Evolutionary conservation across 331 rosid species (phyloP).

Genomic region (Rhamnella rubrinervis): DNA sequence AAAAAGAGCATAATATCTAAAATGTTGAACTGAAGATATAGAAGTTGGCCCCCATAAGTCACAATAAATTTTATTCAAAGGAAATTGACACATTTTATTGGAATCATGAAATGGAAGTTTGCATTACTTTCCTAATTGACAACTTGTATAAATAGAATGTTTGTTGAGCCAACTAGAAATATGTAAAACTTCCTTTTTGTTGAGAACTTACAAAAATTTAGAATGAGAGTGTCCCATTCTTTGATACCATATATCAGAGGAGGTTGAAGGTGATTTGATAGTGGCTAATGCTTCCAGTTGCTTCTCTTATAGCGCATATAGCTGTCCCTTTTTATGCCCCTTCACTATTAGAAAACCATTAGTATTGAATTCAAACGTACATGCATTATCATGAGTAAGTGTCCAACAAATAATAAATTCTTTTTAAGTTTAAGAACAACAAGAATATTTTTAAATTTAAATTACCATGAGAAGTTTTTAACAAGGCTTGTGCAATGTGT

Average conservation of each 20-base stretch:
- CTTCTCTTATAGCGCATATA: background rate
- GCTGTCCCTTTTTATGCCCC: background rate
- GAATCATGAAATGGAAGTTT: background rate
- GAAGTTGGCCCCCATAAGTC: background rate
- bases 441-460: background rate
- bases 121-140: background rate
- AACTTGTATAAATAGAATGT: background rate
- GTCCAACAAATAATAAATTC: background rate
- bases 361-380: background rate
- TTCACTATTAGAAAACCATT: background rate
- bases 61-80: background rate
- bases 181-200: background rate
- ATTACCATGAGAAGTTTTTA: background rate
- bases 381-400: background rate
- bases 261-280: background rate
- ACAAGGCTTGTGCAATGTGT: background rate
- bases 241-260: background rate
- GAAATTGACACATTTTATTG: background rate
- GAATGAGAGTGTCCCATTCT: background rate
- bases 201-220: background rate
- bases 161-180: background rate
- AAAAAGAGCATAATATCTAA: background rate
- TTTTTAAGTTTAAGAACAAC: background rate
- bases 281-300: background rate
- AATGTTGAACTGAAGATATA: background rate